A percentile compares a stretch with the other conserved stretches of the same genome.
Evolutionary conservation across 768 basidiomycete species (phyloP).

Genomic region (Cystobasidiopsis lactophilus): DNA sequence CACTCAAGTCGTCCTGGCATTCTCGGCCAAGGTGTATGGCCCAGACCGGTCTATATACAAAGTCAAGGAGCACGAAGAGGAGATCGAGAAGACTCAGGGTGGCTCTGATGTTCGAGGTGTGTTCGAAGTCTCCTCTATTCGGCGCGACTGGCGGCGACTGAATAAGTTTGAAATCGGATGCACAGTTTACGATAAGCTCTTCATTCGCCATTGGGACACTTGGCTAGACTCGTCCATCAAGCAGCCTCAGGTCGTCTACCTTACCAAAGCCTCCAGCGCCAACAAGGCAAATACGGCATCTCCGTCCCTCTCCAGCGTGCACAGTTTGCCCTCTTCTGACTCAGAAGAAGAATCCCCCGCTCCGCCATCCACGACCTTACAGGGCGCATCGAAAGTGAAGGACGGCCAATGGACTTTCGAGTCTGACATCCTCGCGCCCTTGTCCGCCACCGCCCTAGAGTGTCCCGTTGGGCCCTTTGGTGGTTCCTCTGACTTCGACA

Average conservation of each 20-base stretch:
- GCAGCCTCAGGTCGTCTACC: conserved; percentile 46
- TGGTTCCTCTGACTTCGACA: conserved; percentile 57
- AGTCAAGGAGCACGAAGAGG: conserved; percentile 46
- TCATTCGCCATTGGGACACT: conserved; percentile 52
- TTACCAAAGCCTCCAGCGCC: conserved; percentile 24
- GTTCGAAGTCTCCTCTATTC: not conserved
- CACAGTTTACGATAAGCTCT: conserved; percentile 44
- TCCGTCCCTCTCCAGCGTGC: conserved; percentile 6
- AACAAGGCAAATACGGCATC: no score
- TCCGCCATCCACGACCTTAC: conserved; percentile 3
- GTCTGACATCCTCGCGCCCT: conserved; percentile 18
- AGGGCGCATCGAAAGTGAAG: conserved; percentile 2
- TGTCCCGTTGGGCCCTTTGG: conserved; percentile 67
- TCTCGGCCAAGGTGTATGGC: conserved; percentile 56
- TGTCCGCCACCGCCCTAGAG: not conserved
- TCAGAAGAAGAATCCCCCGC: not conserved
- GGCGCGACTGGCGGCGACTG: not conserved
- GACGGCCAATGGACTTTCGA: conserved; percentile 37
- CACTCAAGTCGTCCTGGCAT: conserved; percentile 48
- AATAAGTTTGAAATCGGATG: not conserved
- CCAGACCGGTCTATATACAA: conserved; percentile 48
- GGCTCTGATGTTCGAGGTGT: conserved; percentile 30
- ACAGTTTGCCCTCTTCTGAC: conserved; percentile 2
- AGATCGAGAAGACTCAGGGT: conserved; percentile 37
- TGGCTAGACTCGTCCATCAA: conserved; percentile 46